Evolutionary conservation across 1,139 yeast genomes (phyloP), one percentile per base, ranked within the genome.

Genomic region (Taphrina betulina): DNA sequence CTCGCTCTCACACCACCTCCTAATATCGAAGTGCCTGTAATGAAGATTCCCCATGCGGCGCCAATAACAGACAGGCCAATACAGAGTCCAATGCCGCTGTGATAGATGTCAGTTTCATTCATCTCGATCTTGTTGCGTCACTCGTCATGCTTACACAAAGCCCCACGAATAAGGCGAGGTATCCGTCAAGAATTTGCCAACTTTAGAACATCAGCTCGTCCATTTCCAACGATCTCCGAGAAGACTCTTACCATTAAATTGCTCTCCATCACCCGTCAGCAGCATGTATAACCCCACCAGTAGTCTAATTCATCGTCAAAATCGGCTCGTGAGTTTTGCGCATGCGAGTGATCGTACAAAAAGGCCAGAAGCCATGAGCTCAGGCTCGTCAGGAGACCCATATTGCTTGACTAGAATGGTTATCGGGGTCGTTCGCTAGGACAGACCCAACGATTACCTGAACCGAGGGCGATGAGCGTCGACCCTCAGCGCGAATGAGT

Each of bases 1-100:
- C 98, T 98, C 3, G 95, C 92, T 70, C 87, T 87, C 60, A 94
- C 96, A 74, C 98, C 98, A 3, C 98, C 98, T 64, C 99, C 99
- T 60, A 94, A 74, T 64, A 94, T 87, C 38, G 96, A 82, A 1
- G 96, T 78, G 38, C 99, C 99, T 1, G 97, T 92, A 61, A 94
- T 80, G 71, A 92, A 94, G 63, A 94, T 94, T 62, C 99, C 99
- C 76, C 73, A 69, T 53, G 7, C 98, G 17, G 98, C 98, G 42
- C 98, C 99, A 45, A 90, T 85, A 17, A 94, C 97, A 57, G 95
- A 83, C 60, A 94, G 78, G 12, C 98, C 97, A 65, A 94, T 89
- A 72, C 98, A 92, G 58, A 82, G 72, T n/a, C 85, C 84, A 63
- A 94, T 88, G 58, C 99, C 99, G 63, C 48, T 42, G 24, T 28